A percentile compares a stretch with the other conserved stretches of the same genome.
Evolutionary conservation across 805 yeast species (phyloP).

Genomic region (Cyberlindnera lachancei): DNA sequence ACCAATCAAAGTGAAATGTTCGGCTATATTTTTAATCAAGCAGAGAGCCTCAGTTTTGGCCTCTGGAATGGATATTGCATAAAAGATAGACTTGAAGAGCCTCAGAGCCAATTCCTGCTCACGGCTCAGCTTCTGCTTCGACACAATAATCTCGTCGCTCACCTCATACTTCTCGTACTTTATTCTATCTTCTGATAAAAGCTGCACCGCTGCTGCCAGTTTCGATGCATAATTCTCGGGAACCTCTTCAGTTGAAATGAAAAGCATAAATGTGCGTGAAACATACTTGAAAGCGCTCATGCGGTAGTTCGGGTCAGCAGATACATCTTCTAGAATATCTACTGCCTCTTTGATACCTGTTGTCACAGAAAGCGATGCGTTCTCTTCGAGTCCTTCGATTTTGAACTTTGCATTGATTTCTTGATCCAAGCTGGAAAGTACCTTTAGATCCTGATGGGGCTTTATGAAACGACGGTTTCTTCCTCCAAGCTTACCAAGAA

Average conservation of each 20-base stretch:
- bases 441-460: slow-evolving; percentile 60
- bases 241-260: slow-evolving; percentile 39
- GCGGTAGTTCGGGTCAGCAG: slow-evolving; percentile 53
- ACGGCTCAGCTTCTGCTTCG: slow-evolving; percentile 43
- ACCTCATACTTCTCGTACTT: slow-evolving; percentile 24
- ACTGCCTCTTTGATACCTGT: slow-evolving; percentile 80
- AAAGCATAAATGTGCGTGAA: slow-evolving; percentile 55
- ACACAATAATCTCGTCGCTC: slow-evolving; percentile 35
- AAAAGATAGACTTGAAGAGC: slow-evolving; percentile 64
- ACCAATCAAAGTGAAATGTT: slow-evolving; percentile 73
- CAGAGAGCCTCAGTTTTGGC: slow-evolving; percentile 57
- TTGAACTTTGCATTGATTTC: slow-evolving; percentile 62
- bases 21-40: slow-evolving; percentile 59
- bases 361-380: slow-evolving; percentile 69
- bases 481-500: slow-evolving; percentile 93
- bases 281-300: slow-evolving; percentile 73
- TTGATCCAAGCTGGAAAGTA: slow-evolving; percentile 50
- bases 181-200: slow-evolving; percentile 30
- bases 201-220: slow-evolving; percentile 42
- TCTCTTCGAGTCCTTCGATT: slow-evolving; percentile 58
- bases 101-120: slow-evolving; percentile 61
- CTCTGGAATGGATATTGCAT: slow-evolving; percentile 68
- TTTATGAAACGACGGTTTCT: slow-evolving; percentile 81
- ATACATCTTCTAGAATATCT: slow-evolving; percentile 60
- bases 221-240: slow-evolving; percentile 34